Evolutionary conservation across 768 basidiomycete species (phyloP).

Genomic region (Pleurotus salmoneostramineus): DNA sequence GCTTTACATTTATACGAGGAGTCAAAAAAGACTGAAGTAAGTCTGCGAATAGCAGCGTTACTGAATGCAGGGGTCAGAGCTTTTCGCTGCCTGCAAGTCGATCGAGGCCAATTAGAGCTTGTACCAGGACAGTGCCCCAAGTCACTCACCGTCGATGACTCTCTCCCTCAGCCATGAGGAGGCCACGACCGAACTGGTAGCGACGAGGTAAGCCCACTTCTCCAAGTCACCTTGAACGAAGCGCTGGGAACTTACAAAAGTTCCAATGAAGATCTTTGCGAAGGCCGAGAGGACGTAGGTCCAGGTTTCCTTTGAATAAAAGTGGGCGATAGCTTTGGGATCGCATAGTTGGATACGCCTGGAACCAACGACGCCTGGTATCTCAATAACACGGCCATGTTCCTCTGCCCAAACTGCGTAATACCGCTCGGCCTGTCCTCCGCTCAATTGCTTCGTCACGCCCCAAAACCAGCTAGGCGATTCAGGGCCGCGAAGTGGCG

Average conservation of each 20-base stretch:
- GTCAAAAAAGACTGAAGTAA: conserved; percentile 46
- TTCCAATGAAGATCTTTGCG: conserved; percentile 30
- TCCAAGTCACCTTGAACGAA: background rate
- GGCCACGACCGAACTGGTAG: conserved; percentile 32
- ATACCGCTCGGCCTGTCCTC: conserved; percentile 18
- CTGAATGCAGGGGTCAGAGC: conserved; percentile 50
- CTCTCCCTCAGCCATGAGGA: conserved; percentile 41
- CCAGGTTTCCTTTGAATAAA: conserved; percentile 46
- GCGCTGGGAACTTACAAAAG: conserved; percentile 25
- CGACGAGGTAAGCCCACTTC: too few relatives aligned
- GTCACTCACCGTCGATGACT: conserved; percentile 35
- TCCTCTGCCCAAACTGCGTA: conserved; percentile 43
- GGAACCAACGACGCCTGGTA: conserved; percentile 34
- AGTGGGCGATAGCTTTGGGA: conserved; percentile 48
- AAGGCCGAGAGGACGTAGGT: conserved; percentile 39
- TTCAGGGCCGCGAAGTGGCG: conserved; percentile 38
- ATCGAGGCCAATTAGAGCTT: background rate
- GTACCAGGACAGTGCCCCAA: background rate
- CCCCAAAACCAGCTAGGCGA: conserved; percentile 41
- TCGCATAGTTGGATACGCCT: conserved; percentile 35
- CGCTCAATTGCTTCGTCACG: conserved; percentile 20
- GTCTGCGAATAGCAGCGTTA: conserved; percentile 42
- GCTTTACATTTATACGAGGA: conserved; percentile 43
- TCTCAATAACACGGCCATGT: conserved; percentile 42
- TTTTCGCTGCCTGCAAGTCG: conserved; percentile 37